Evolutionary conservation across 371 early-diverging fungal genomes (phyloP), one percentile per base, ranked within the genome.

Genomic region (Mucor velutinosus): DNA sequence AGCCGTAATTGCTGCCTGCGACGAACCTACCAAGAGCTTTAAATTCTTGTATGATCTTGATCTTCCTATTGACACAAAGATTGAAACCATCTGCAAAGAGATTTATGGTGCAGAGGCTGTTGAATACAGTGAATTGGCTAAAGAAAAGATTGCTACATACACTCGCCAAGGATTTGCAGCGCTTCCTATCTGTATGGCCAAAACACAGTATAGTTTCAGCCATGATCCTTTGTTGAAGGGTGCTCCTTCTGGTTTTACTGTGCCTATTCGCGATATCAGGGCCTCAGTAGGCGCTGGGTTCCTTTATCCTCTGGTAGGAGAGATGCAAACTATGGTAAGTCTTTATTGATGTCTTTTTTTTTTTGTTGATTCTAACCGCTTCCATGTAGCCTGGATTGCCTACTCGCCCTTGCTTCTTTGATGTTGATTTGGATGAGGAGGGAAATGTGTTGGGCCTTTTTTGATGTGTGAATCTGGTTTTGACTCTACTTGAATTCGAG

Each of bases 161-260:
- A 92, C 93, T 23, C 75, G 80, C 33, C 92, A 92, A 84, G 95
- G 95, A 23, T 97, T 94, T 81, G 85, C 74, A 30, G 76, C 88
- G 10, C 77, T 97, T 67, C 97, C 97, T 1, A 94, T 97, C 61
- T 98, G 98, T 80, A 97, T 98, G 97, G 97, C 98, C 67, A 98
- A 98, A 87, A 97, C 98, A 6, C 97, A 97, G 73, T 86, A 94
- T 72, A 89, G 90, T 57, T 87, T 98, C 63, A 94, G 95, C 37
- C 94, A 94, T 56, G 94, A 97, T 70, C 93, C 97, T 7, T 90
- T 87, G 41, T 82, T 92, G 56, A 98, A 98, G 86, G 91, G 92
- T 62, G 97, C 93, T 0, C 98, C 98, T 5, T 90, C 90, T 32
- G 96, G 93, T 76, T 97, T 98, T 72, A 88, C 86, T 55, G 89